Evolutionary conservation across 129 eudicot species (phyloP), one percentile per base, ranked within the genome.

Genomic region (Tagetes erecta): DNA sequence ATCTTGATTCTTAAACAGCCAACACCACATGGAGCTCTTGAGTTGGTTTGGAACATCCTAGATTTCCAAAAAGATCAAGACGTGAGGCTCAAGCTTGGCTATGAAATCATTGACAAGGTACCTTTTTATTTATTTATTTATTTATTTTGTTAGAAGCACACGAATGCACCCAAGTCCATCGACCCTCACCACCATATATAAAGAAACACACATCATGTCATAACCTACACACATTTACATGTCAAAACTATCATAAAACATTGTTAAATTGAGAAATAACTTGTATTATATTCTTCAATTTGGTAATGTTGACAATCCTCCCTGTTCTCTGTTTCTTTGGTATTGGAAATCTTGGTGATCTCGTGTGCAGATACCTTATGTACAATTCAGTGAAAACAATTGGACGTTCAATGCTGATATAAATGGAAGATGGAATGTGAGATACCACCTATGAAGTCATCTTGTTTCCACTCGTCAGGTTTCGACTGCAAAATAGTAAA

Each of bases 331-430:
- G 0, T 20, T 20, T 20, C 27, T 20, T 20, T n/a, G 53, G 31
- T 63, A 8, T 62, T 40, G 34, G 20, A 34, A n/a, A 35, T 70
- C 33, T 41, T 70, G 72, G 36, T 45, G 34, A 72, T 55, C 3
- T 46, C 63, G 50, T 14, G 47, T 72, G 74, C 98, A 92, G 98
- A 72, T 90, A 67, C 89, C 95, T 0, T 92, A 92, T 68, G 70
- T 90, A 71, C 98, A 93, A 81, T 49, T 90, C 72, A 86, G 91
- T 64, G 98, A 94, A 81, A 94, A 94, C 68, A 94, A 94, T 79
- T 94, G 98, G 98, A 86, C 96, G 3, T 70, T 94, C 50, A 94
- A 90, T 42, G 86, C 87, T 65, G 93, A 94, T 68, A 64, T 70
- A 4, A 84, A 82, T 39, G 89, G 96, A 65, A 88, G 75, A 82